phyloP scores from a whole-genome alignment of 805 yeast species.

The Pichia gijzeniarum region DNA sequence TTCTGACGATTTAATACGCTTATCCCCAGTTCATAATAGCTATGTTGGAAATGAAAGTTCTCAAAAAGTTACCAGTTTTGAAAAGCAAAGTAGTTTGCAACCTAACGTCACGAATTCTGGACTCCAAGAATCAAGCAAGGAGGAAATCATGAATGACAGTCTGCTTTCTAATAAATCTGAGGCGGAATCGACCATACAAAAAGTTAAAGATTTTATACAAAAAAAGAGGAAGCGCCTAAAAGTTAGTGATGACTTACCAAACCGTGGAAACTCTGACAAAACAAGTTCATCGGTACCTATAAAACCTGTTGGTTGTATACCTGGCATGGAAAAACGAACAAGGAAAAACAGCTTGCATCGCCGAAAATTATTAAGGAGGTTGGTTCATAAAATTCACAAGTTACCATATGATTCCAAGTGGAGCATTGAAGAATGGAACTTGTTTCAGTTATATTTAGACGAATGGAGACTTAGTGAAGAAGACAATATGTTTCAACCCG shows the following conservation, averaged over 20 bases:
- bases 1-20: too few species aligned
- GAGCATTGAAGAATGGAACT: slow-evolving; percentile 22
- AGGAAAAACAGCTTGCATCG: neutral
- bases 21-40: too few species aligned
- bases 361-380: neutral
- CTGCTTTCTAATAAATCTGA: neutral
- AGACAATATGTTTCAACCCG: slow-evolving; percentile 5
- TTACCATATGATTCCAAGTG: slow-evolving; percentile 16
- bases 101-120: neutral
- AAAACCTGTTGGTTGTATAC: neutral
- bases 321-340: neutral
- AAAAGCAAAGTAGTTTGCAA: neutral
- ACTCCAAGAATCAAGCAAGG: neutral
- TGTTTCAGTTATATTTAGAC: slow-evolving; percentile 18
- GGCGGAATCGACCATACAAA: slow-evolving; percentile 20
- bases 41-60: neutral
- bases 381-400: slow-evolving; percentile 8
- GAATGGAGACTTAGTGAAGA: slow-evolving; percentile 18
- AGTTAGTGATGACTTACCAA: too few species aligned
- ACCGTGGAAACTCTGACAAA: too few species aligned
- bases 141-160: neutral
- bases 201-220: slow-evolving; percentile 21
- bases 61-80: slow-evolving; percentile 8
- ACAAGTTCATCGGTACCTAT: too few species aligned
- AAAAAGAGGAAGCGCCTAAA: slow-evolving; percentile 6